These are phyloP conservation scores for Citrullus amarus DNA, from an alignment of 306 rosid genomes.

Conservation along the genomic window DNA sequence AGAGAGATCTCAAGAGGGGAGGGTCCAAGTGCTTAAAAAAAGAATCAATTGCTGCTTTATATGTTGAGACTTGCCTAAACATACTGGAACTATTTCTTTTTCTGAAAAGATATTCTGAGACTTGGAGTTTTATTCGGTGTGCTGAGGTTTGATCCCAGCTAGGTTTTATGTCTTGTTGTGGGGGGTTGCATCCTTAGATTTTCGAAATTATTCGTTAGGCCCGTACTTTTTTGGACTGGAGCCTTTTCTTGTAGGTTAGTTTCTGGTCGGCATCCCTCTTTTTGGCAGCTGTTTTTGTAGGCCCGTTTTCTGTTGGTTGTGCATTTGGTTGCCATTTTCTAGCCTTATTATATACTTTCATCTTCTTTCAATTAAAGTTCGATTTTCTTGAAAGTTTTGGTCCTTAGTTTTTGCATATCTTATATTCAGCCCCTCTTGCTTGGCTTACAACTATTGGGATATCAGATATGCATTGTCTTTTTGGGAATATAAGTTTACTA, in stretches of 20 bases:
- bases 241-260: not conserved
- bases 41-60: not conserved
- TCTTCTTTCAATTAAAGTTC: not conserved
- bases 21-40: no score
- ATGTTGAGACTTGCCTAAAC: not conserved
- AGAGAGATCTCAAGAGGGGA: no score
- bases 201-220: not conserved
- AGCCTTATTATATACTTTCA: not conserved
- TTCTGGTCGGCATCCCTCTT: not conserved
- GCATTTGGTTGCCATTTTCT: not conserved
- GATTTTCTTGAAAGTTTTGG: not conserved
- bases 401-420: not conserved
- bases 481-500: not conserved
- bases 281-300: not conserved
- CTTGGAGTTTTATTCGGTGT: not conserved
- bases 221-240: not conserved
- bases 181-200: not conserved
- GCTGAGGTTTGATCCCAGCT: not conserved
- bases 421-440: not conserved
- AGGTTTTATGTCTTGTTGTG: not conserved
- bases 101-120: not conserved
- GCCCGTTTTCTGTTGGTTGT: not conserved
- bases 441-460: not conserved
- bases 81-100: not conserved
- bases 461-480: not conserved